phyloP scores from a whole-genome alignment of 2,329 filamentous ascomycete species.

The Phoma sp. region DNA sequence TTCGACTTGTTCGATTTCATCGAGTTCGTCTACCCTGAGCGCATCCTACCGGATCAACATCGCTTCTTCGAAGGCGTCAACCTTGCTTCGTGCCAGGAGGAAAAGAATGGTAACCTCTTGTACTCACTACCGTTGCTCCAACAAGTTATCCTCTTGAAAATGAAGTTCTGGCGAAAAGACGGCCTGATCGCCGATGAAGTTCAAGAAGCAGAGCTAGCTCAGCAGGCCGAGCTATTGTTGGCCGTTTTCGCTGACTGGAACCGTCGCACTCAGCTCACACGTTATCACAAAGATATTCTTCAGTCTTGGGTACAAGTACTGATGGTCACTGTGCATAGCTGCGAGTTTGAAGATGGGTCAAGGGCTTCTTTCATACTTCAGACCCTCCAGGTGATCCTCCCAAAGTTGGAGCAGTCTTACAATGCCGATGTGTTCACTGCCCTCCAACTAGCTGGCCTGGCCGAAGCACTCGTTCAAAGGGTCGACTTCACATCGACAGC shows the following conservation, averaged over 20 bases:
- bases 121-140: constrained; percentile 76
- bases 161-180: constrained; percentile 65
- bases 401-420: constrained; percentile 82
- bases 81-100: constrained; percentile 67
- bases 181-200: constrained; percentile 49
- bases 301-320: constrained; percentile 85
- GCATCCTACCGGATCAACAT: constrained; percentile 60
- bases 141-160: constrained; percentile 75
- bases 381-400: constrained; percentile 84
- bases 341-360: constrained; percentile 76
- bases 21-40: constrained; percentile 64
- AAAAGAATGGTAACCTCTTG: constrained; percentile 63
- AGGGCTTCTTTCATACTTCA: constrained; percentile 84
- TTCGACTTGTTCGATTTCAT: constrained; percentile 96
- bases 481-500: constrained; percentile 65
- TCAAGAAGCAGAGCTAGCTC: constrained; percentile 25
- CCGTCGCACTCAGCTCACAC: constrained; percentile 64
- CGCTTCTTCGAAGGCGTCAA: constrained; percentile 71
- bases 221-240: constrained; percentile 64
- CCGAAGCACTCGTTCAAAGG: constrained; percentile 74
- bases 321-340: constrained; percentile 81
- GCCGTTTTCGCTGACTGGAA: constrained; percentile 70
- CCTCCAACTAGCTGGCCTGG: constrained; percentile 78
- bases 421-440: constrained; percentile 73
- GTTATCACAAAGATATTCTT: constrained; percentile 71